phyloP scores from a whole-genome alignment of 2,329 filamentous ascomycete species.

The Xylariales sp. region DNA sequence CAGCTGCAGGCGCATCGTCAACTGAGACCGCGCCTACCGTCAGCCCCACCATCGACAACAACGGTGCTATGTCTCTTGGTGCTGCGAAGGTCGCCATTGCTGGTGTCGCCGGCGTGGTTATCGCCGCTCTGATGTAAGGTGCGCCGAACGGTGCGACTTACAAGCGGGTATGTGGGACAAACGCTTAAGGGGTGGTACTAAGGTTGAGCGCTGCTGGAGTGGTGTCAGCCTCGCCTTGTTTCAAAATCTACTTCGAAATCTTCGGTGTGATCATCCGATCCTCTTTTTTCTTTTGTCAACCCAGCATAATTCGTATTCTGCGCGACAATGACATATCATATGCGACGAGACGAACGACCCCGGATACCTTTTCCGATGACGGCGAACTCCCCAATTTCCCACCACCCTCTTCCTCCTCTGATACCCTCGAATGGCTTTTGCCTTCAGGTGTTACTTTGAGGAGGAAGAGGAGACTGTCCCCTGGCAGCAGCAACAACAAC shows the following conservation, averaged over 20 bases:
- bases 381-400: constrained; percentile 16
- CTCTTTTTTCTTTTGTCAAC: constrained; percentile 29
- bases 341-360: constrained; percentile 24
- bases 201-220: neutral
- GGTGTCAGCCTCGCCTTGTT: constrained; percentile 3
- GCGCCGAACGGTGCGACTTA: constrained; percentile 12
- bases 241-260: no score
- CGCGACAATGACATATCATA: constrained; percentile 23
- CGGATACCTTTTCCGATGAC: constrained; percentile 19
- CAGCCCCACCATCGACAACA: constrained; percentile 31
- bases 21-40: constrained; percentile 25
- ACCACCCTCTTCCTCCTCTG: constrained; percentile 15
- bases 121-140: constrained; percentile 46
- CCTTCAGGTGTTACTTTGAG: constrained; percentile 11
- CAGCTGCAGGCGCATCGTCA: constrained; percentile 15
- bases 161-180: constrained; percentile 3
- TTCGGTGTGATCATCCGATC: constrained; percentile 23
- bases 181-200: constrained; percentile 1
- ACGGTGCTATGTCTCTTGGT: constrained; percentile 37
- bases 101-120: constrained; percentile 46
- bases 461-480: constrained; percentile 8
- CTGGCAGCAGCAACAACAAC: constrained; percentile 13
- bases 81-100: constrained; percentile 41
- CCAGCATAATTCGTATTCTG: constrained; percentile 21
- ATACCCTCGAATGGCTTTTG: constrained; percentile 8